A percentile compares a stretch with the other conserved stretches of the same genome.
phyloP scores from a whole-genome alignment of 495 filamentous ascomycete genomes.

The Cladorrhinum samala region DNA sequence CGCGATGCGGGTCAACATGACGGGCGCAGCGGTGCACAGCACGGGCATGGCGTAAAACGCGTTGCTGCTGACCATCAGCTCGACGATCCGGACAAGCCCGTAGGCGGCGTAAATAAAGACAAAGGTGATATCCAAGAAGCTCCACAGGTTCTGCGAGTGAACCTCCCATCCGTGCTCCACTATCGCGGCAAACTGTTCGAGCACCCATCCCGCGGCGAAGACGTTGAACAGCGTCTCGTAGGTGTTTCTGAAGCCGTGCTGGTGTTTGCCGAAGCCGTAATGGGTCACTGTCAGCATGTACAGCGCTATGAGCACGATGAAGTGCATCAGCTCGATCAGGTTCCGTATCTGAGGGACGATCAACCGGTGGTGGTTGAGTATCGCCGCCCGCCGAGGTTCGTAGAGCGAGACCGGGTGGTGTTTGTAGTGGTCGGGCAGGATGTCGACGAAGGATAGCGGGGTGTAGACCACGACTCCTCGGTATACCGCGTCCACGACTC shows the following conservation, averaged over 20 bases:
- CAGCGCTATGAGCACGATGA: slow-evolving; percentile 48
- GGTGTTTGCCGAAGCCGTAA: slow-evolving; percentile 33
- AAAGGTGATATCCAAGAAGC: slow-evolving; percentile 60
- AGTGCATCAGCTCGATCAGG: slow-evolving; percentile 53
- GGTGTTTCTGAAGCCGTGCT: slow-evolving; percentile 32
- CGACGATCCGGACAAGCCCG: slow-evolving; percentile 47
- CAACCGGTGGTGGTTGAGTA: slow-evolving; percentile 61
- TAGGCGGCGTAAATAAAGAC: slow-evolving; percentile 50
- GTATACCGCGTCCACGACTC: slow-evolving; percentile 55
- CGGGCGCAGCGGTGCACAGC: slow-evolving; percentile 53
- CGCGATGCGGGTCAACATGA: slow-evolving; percentile 56
- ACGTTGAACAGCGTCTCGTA: slow-evolving; percentile 50
- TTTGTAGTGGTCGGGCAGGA: slow-evolving; percentile 61
- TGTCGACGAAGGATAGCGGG: slow-evolving; percentile 55
- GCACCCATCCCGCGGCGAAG: slow-evolving; percentile 53
- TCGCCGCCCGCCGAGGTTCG: slow-evolving; percentile 49
- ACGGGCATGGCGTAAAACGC: slow-evolving; percentile 50
- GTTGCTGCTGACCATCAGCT: slow-evolving; percentile 31
- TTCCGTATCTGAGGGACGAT: slow-evolving; percentile 57
- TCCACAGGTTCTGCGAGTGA: slow-evolving; percentile 63
- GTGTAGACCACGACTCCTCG: slow-evolving; percentile 55
- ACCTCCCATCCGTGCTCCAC: slow-evolving; percentile 65
- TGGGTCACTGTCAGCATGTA: slow-evolving; percentile 53
- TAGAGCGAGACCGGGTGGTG: slow-evolving; percentile 57
- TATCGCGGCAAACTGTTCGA: slow-evolving; percentile 58